phyloP scores from a whole-genome alignment of 1,284 basidiomycete genomes.

The Marasmius fiardii region DNA sequence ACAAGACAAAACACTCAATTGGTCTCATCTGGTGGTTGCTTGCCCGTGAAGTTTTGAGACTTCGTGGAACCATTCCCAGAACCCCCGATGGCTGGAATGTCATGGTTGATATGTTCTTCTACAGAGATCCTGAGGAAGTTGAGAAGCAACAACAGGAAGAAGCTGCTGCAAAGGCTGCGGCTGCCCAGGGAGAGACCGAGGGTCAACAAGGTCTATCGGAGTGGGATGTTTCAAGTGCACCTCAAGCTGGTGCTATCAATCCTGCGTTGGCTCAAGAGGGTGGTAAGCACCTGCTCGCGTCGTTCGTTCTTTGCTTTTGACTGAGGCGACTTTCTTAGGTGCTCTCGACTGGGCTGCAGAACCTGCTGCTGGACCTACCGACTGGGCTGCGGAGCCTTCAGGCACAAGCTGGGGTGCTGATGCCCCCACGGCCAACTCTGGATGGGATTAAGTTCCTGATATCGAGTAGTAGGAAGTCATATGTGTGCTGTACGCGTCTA shows the following conservation, averaged over 20 bases:
- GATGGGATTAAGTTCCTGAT: constrained; percentile 58
- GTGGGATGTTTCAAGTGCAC: constrained; percentile 77
- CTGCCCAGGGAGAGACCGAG: constrained; percentile 55
- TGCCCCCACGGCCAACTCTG: constrained; percentile 36
- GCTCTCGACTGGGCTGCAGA: constrained; percentile 86
- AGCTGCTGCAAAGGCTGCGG: constrained; percentile 76
- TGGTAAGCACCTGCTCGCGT: constrained; percentile 40
- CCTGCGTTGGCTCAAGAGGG: constrained; percentile 71
- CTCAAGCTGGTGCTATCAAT: constrained; percentile 69
- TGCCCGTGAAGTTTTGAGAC: constrained; percentile 94
- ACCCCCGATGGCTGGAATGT: constrained; percentile 92
- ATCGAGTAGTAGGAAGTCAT: background rate
- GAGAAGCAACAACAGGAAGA: constrained; percentile 96
- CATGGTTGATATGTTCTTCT: constrained; percentile 99
- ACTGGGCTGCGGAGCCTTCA: constrained; percentile 84
- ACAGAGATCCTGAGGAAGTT: constrained; percentile 98
- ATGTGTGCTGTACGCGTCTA: background rate
- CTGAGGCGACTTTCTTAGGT: constrained; percentile 34
- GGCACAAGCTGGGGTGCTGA: constrained; percentile 59
- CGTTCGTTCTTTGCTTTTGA: constrained; percentile 6
- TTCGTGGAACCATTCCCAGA: constrained; percentile 90
- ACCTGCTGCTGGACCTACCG: constrained; percentile 51
- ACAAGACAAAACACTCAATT: constrained; percentile 97
- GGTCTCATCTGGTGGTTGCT: constrained; percentile 99
- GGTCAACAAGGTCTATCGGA: constrained; percentile 50